Evolutionary conservation across 345 rosid species (phyloP).

Genomic region (Citrus mangshanensis): DNA sequence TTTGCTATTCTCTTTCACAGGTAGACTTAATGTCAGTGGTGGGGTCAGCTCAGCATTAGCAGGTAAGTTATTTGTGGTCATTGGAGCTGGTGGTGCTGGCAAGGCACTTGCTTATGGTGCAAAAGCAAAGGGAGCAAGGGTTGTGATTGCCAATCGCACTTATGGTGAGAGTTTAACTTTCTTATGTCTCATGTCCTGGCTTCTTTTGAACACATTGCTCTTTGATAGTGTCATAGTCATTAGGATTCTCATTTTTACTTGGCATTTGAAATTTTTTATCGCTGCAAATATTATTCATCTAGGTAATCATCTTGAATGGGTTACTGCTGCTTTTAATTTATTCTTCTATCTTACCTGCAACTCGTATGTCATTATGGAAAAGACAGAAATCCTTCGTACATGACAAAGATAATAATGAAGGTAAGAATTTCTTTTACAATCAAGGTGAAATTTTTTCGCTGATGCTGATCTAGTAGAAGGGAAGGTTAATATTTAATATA

Average conservation of each 20-base stretch:
- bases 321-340: not conserved
- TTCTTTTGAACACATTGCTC: not conserved
- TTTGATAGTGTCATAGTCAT: not conserved
- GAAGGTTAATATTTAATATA: not conserved
- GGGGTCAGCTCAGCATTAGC: slow-evolving; percentile 54
- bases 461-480: not conserved
- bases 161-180: slow-evolving; percentile 42
- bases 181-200: not conserved
- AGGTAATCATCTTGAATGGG: not conserved
- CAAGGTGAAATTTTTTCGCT: not conserved
- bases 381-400: not conserved
- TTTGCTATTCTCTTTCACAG: slow-evolving; percentile 32
- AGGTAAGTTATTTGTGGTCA: slow-evolving; percentile 79
- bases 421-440: not conserved
- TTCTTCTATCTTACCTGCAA: not conserved
- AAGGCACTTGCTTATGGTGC: slow-evolving; percentile 98
- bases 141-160: slow-evolving; percentile 86
- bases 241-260: not conserved
- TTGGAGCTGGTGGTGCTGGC: slow-evolving; percentile 98
- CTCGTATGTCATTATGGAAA: not conserved
- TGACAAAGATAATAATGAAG: not conserved
- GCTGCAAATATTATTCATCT: not conserved
- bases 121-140: slow-evolving; percentile 81
- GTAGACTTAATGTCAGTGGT: slow-evolving; percentile 29
- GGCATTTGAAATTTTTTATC: not conserved